Percentiles rank a stretch among this genome's conserved stretches.
Evolutionary conservation across 352 stramenopile genomes (phyloP).

Genomic region (Globisporangium apiculatum): DNA sequence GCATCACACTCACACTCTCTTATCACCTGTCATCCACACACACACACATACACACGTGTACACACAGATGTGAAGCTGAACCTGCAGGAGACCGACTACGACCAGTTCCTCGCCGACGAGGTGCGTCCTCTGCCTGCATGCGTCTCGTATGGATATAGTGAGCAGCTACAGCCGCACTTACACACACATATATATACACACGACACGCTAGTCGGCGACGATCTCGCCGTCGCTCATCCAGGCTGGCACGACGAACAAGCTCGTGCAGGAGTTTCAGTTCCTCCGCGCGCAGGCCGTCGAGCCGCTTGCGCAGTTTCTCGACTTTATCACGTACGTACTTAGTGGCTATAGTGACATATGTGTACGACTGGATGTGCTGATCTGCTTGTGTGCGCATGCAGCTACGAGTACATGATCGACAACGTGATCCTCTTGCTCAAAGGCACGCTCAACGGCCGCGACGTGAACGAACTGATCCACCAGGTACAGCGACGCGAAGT

Average conservation of each 20-base stretch:
- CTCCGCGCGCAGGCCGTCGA: constrained; percentile 94
- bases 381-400: constrained; percentile 20
- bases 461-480: constrained; percentile 97
- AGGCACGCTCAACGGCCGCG: constrained; percentile 94
- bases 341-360: not conserved
- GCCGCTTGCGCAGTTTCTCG: constrained; percentile 95
- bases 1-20: no score
- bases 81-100: constrained; percentile 98
- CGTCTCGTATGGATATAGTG: not conserved
- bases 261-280: constrained; percentile 95
- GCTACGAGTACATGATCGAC: constrained; percentile 99
- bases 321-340: constrained; percentile 95
- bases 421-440: constrained; percentile 99
- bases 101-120: constrained; percentile 94
- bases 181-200: not conserved
- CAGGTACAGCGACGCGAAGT: constrained; percentile 30
- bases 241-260: constrained; percentile 82
- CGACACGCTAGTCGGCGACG: constrained; percentile 32
- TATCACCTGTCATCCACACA: not conserved
- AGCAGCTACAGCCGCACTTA: no score
- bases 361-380: not conserved
- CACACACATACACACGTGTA: not conserved
- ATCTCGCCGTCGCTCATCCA: constrained; percentile 81
- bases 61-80: constrained; percentile 89
- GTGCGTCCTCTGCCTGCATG: constrained; percentile 17